Percentiles rank a stretch among this genome's conserved stretches.
Evolutionary conservation across 2,329 filamentous ascomycete species (phyloP).

Genomic region (Cladosporium sp.): DNA sequence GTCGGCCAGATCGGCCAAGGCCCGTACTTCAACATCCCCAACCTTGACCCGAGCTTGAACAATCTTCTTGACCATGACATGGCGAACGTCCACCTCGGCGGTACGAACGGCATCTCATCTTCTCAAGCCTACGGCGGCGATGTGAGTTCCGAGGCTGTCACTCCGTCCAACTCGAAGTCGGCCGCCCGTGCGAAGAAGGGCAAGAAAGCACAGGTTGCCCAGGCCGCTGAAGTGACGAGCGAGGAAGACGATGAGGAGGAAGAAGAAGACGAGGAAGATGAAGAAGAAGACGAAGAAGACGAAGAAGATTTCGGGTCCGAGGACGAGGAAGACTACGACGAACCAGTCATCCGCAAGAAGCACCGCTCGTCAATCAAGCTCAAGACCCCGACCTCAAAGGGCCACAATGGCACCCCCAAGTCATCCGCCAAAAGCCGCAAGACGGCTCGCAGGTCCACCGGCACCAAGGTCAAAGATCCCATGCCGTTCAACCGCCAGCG

Average conservation of each 20-base stretch:
- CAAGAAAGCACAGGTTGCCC: not conserved
- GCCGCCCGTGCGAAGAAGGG: not conserved
- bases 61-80: not conserved
- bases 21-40: conserved; percentile 1
- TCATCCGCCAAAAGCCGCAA: not conserved
- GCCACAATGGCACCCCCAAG: not conserved
- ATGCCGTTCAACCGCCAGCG: conserved; percentile 13
- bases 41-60: not conserved
- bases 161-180: not conserved
- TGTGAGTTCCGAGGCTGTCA: not conserved
- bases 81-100: not conserved
- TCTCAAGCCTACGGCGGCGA: not conserved
- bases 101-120: not conserved
- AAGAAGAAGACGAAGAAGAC: not conserved
- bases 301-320: not conserved
- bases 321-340: conserved; percentile 2
- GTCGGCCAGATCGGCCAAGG: not conserved
- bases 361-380: not conserved
- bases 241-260: not conserved
- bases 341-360: not conserved
- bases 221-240: not conserved
- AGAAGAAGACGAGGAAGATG: not conserved
- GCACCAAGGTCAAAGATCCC: not conserved
- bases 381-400: not conserved
- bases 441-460: not conserved